These are phyloP conservation scores for Ceratopteris richardii DNA, from an alignment of 75 land plant genomes.

Conservation along the genomic window DNA sequence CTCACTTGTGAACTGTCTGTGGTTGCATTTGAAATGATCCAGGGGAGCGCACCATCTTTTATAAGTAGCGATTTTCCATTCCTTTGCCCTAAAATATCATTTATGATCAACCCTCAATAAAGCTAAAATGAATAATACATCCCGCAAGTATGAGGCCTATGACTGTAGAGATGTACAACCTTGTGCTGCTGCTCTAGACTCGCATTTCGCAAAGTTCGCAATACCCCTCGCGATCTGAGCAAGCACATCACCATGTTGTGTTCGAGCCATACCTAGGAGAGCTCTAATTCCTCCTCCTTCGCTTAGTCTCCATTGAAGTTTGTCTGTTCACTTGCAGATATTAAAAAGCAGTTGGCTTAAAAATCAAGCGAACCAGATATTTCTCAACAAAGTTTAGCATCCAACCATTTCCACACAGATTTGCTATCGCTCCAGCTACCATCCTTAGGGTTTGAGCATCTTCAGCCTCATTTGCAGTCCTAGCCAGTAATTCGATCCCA, in stretches of 20 bases:
- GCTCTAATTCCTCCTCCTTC: slow-evolving; percentile 89
- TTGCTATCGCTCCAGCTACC: slow-evolving; percentile 93
- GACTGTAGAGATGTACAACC: too few relatives aligned
- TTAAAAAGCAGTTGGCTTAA: too few relatives aligned
- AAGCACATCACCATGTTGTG: slow-evolving; percentile 79
- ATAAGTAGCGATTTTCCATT: slow-evolving; percentile 51
- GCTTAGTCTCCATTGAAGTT: slow-evolving; percentile 63
- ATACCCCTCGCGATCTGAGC: slow-evolving; percentile 96
- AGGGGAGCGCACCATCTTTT: slow-evolving; percentile 80
- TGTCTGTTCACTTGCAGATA: too few relatives aligned
- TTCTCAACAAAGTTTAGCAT: too few relatives aligned
- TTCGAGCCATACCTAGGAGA: slow-evolving; percentile 79
- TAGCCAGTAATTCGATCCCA: slow-evolving; percentile 57
- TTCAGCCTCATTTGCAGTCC: slow-evolving; percentile 70
- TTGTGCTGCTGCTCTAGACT: slow-evolving; percentile 77
- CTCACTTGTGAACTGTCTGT: slow-evolving; percentile 64
- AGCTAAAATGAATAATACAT: too few relatives aligned
- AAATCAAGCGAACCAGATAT: too few relatives aligned
- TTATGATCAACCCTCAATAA: too few relatives aligned
- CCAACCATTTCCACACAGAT: slow-evolving; percentile 92
- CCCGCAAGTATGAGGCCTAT: too few relatives aligned
- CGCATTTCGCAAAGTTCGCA: slow-evolving; percentile 96
- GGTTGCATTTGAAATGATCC: slow-evolving; percentile 80
- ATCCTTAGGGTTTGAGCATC: slow-evolving; percentile 92
- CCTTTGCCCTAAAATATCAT: slow-evolving; percentile 32